Percentiles rank a stretch among this genome's conserved stretches.
Conservation (phyloP, 768 basidiomycete species). For the Omphalotus guepiniiformis region DNA sequence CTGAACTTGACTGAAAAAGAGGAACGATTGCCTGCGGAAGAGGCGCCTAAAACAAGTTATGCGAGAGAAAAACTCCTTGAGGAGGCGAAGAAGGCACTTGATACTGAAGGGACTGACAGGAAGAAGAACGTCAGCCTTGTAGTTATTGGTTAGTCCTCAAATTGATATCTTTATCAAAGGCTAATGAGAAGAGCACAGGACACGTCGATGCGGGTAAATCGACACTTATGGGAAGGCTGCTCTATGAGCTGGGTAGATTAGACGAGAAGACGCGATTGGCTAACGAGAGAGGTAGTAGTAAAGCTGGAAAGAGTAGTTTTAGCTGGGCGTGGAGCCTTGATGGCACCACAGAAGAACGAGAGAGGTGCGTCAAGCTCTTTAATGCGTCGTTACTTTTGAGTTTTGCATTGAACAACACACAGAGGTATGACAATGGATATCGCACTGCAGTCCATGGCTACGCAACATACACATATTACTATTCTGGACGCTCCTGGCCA, state of each 20-base stretch:
- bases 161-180: neutral
- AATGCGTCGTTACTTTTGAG: neutral
- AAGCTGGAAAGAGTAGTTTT: constrained; percentile 91
- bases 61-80: constrained; percentile 81
- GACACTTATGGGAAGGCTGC: constrained; percentile 89
- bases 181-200: constrained; percentile 42
- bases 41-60: constrained; percentile 59
- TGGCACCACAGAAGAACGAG: constrained; percentile 87
- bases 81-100: constrained; percentile 59
- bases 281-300: constrained; percentile 87
- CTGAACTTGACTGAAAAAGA: constrained; percentile 60
- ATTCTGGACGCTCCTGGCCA: constrained; percentile 98
- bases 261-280: constrained; percentile 80
- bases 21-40: constrained; percentile 33
- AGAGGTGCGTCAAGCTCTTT: constrained; percentile 53
- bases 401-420: too few species aligned
- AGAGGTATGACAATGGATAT: constrained; percentile 99
- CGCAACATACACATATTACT: constrained; percentile 74
- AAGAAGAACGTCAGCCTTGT: constrained; percentile 82
- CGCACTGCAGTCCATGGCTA: constrained; percentile 74
- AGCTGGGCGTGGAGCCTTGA: constrained; percentile 99
- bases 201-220: constrained; percentile 99
- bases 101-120: constrained; percentile 40
- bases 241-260: constrained; percentile 88
- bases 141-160: constrained; percentile 69